Conservation (phyloP, 2,329 filamentous ascomycete species). For the Ceratocystiopsis minuta region DNA sequence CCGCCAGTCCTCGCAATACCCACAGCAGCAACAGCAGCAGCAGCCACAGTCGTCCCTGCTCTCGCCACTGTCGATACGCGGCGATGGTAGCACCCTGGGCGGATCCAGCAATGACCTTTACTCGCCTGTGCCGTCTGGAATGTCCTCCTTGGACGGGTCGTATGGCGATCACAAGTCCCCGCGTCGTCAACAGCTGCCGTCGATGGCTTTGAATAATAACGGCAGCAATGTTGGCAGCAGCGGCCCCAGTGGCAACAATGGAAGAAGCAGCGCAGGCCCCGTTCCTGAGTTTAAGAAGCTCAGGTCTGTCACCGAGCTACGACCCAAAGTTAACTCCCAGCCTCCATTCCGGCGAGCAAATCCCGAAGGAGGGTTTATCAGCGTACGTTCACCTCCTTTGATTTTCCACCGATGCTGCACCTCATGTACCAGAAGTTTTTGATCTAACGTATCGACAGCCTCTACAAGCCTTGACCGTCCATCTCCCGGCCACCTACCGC, state of each 20-base stretch:
- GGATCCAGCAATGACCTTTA: conserved; percentile 51
- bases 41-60: conserved; percentile 39
- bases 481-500: conserved; percentile 86
- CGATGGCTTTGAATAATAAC: conserved; percentile 12
- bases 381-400: conserved; percentile 37
- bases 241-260: neutral
- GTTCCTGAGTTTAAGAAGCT: conserved; percentile 81
- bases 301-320: conserved; percentile 52
- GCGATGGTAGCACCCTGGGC: conserved; percentile 20
- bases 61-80: conserved; percentile 52
- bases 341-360: conserved; percentile 85
- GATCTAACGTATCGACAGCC: conserved; percentile 35
- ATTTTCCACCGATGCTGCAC: neutral
- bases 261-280: conserved; percentile 35
- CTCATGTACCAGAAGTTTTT: conserved; percentile 1
- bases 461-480: conserved; percentile 82
- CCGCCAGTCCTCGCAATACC: conserved; percentile 18
- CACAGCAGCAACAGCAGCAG: conserved; percentile 20
- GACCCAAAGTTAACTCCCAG: conserved; percentile 69
- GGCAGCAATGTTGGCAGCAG: conserved; percentile 1
- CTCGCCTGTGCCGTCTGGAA: conserved; percentile 35
- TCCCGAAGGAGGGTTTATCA: conserved; percentile 94
- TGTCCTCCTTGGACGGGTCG: conserved; percentile 52
- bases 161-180: conserved; percentile 42
- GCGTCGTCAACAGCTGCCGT: conserved; percentile 19